Evolutionary conservation across 108 stramenopile species (phyloP).

Genomic region (Discostella pseudostelligera): DNA sequence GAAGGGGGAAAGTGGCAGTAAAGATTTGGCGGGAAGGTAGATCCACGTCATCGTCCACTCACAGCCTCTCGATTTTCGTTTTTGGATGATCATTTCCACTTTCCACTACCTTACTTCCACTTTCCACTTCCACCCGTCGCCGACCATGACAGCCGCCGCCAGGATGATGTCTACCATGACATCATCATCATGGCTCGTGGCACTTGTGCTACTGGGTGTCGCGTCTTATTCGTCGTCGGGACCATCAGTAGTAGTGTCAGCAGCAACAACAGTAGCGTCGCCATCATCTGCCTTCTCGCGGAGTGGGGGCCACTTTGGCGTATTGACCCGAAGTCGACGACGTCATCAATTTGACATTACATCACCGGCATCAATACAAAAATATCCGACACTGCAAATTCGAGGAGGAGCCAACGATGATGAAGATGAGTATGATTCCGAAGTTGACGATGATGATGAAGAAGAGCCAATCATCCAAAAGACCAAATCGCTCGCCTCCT

Average conservation of each 20-base stretch:
- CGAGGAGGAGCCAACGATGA: conserved; percentile 47
- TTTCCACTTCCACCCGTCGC: too few species aligned
- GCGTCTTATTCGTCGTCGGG: too few species aligned
- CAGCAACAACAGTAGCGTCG: not conserved
- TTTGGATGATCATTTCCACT: too few species aligned
- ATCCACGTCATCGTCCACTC: too few species aligned
- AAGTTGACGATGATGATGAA: conserved; percentile 63
- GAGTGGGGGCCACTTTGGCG: too few species aligned
- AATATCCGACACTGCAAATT: not conserved
- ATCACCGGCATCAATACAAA: conserved; percentile 6
- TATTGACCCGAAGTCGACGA: too few species aligned
- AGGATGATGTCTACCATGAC: not conserved
- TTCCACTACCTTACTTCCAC: too few species aligned
- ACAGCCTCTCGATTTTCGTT: too few species aligned
- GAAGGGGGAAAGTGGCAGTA: too few species aligned
- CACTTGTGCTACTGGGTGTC: too few species aligned
- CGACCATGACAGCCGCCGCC: too few species aligned
- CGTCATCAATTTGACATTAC: not conserved
- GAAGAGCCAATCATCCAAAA: conserved; percentile 42
- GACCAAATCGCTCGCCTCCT: conserved; percentile 40
- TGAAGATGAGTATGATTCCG: conserved; percentile 50
- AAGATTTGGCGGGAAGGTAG: too few species aligned
- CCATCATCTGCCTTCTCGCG: not conserved
- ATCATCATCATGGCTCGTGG: not conserved
- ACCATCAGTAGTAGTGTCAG: conserved; percentile 1